Conservation (phyloP, 805 yeast species). For the Metschnikowia cubensis region DNA sequence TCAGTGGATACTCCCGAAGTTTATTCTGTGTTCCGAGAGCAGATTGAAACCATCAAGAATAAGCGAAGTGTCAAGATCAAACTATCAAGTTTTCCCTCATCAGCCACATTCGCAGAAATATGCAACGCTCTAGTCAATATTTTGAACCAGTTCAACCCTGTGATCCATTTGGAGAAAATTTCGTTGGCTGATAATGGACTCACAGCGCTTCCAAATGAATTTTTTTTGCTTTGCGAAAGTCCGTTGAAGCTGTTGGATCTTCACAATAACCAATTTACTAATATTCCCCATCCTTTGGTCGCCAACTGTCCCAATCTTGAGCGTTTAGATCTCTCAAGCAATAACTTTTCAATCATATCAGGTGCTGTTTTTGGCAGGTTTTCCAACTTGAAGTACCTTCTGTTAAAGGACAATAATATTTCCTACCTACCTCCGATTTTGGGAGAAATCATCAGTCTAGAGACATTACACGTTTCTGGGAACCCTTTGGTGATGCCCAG, state of each 20-base stretch:
- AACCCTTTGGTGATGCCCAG: constrained; percentile 59
- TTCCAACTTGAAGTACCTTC: constrained; percentile 50
- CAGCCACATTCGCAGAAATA: constrained; percentile 8
- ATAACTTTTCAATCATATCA: constrained; percentile 49
- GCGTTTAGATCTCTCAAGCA: constrained; percentile 61
- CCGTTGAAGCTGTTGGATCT: constrained; percentile 53
- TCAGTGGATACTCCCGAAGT: constrained; percentile 2
- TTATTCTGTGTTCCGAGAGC: constrained; percentile 5
- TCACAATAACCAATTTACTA: constrained; percentile 53
- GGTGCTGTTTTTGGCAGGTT: constrained; percentile 35
- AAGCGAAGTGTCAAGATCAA: constrained; percentile 14
- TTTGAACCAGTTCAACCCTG: constrained; percentile 7
- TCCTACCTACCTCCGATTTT: constrained; percentile 51
- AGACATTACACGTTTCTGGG: constrained; percentile 55
- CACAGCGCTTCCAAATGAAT: constrained; percentile 11
- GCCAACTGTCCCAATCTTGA: constrained; percentile 44
- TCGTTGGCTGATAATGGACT: constrained; percentile 8
- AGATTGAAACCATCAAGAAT: constrained; percentile 10
- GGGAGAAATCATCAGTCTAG: constrained; percentile 48
- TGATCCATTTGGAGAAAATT: constrained; percentile 12
- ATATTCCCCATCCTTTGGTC: constrained; percentile 47
- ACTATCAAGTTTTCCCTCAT: constrained; percentile 11
- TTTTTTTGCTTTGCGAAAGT: constrained; percentile 10
- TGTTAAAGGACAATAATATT: constrained; percentile 56
- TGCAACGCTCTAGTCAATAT: constrained; percentile 11